Base-by-base conservation (phyloP, 73 alveolate genomes). In the Blepharisma stoltei region DNA sequence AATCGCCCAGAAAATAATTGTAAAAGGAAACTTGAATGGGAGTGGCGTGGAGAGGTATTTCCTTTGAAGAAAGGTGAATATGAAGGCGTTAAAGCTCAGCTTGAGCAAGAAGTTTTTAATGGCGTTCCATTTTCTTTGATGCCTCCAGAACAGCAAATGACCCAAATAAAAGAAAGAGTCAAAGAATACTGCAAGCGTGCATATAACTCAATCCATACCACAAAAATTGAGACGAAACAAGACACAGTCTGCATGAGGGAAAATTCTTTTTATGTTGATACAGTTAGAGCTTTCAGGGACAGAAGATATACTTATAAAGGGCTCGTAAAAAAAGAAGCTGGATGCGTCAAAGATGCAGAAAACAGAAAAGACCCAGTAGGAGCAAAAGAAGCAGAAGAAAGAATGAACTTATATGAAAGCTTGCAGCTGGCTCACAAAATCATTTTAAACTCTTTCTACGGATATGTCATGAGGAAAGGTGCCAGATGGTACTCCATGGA, bases 401-500 rank as follows among this genome's bases (percentile, higher is more conserved):
- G 43, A 21, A 54, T 76, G 78, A 27, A 23, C 6, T 11, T 32
- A 6, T 76, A 7, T 53, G 78, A 65, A 46, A 20, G 67, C 14
- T 7, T 76, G 9, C 81, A 73, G 53, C 6, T 98, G 65, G 99
- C 99, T 5, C 99, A 98, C 90, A 98, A 98, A 83, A 96, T 97
- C 85, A 96, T 98, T 76, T 83, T 98, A 80, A 98, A 98, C 86
- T 95, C 99, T 54, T 98, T 98, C 93, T 98, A 98, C 80, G 99
- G 99, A 55, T 98, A 98, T 77, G 99, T 98, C 55, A 98, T 98
- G 99, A 93, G 99, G 78, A 97, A 92, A 91, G 99, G 99, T 6
- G 99, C 99, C 9, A 83, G 99, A 54, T 98, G 99, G 99, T 97
- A 95, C 82, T 97, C 99, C 5, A 98, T 98, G 99, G 98, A 95